Evolutionary conservation across 768 basidiomycete species (phyloP).

Genomic region (Lactarius psammicola): DNA sequence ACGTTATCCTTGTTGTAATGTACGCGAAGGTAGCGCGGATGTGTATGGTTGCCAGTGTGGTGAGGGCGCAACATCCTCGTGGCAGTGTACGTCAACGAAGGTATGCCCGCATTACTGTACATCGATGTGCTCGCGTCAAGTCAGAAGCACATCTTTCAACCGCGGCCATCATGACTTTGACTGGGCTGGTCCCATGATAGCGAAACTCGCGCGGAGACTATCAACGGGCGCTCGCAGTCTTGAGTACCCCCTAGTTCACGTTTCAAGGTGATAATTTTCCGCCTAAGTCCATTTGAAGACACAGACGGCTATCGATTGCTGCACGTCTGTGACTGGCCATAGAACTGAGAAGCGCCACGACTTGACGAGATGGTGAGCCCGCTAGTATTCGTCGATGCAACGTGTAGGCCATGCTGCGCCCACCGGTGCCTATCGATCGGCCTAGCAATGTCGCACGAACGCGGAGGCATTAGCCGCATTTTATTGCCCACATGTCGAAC

Average conservation of each 20-base stretch:
- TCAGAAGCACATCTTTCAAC: conserved; percentile 6
- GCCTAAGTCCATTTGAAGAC: neutral
- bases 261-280: neutral
- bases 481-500: conserved; percentile 10
- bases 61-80: conserved; percentile 19
- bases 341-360: neutral
- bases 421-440: conserved; percentile 24
- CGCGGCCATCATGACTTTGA: neutral
- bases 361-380: conserved; percentile 5
- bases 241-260: neutral
- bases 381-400: conserved; percentile 10
- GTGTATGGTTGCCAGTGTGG: conserved; percentile 4
- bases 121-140: conserved; percentile 11
- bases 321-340: neutral
- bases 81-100: conserved; percentile 23
- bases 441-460: conserved; percentile 11
- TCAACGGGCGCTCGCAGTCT: neutral
- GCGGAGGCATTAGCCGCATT: conserved; percentile 6
- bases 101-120: conserved; percentile 1
- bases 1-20: neutral
- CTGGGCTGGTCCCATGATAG: neutral
- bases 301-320: conserved; percentile 7
- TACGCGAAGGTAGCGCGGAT: neutral
- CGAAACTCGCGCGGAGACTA: neutral
- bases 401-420: conserved; percentile 21